Evolutionary conservation across 768 basidiomycete genomes (phyloP), one percentile per base, ranked within the genome.

Genomic region (Leccinum rimulosum): DNA sequence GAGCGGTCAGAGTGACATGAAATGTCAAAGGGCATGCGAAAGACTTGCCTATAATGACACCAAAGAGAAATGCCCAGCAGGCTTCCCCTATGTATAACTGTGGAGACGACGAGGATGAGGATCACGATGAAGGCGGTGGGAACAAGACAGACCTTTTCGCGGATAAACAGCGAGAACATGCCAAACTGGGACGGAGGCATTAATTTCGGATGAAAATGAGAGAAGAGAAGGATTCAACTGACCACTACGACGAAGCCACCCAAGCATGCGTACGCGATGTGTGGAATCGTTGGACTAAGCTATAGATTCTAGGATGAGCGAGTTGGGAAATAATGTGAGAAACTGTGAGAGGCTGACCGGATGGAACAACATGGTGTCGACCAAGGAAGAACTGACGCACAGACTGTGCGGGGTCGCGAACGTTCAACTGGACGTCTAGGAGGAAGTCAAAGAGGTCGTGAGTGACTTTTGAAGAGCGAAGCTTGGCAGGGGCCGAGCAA

Each of bases 61-160:
- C 93, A 67, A 96, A 93, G 35, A 96, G 71, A 66, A 97, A 97
- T 1, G 96, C 95, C 85, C 93, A 92, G 64, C 91, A 91, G 14
- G 97, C 95, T 80, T 99, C 97, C 61, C 97, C 97, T 58, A 98
- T 86, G 71, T 97, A 98, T 27, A 96, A 74, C 84, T 92, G 36
- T 14, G 38, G 22, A 40, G 38, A 40, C 38, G 17, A 10, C 11
- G 7, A 27, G 2, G 50, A 56, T 68, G 49, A 72, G 61, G 12
- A 54, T 45, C 38, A 10, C 8, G 12, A 5, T 6, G 19, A 19
- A 54, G 2, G 31, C 17, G 10, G 17, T 9, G 17, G 6, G 11
- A 14, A 33, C 25, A n/a, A 71, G 35, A 56, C 77, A 47, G 55
- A 88, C 89, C 77, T 83, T 86, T 77, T 95, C 93, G 68, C 95